Conservation (phyloP, 805 yeast species). For the Saturnispora sanitii region DNA sequence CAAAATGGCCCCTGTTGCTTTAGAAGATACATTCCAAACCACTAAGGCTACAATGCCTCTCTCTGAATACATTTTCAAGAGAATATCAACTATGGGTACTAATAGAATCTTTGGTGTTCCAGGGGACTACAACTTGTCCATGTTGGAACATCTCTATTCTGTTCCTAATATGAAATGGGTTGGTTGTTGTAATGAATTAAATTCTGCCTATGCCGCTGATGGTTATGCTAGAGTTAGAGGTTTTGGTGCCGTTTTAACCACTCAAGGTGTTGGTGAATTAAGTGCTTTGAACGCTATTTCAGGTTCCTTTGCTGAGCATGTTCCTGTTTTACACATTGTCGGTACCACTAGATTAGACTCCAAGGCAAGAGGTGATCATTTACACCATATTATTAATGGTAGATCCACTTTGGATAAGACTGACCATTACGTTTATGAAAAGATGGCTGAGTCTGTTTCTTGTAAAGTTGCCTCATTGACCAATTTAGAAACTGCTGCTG, state of each 20-base stretch:
- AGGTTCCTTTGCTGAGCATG: constrained; percentile 75
- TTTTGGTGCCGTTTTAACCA: constrained; percentile 59
- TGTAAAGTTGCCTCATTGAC: constrained; percentile 45
- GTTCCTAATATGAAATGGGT: constrained; percentile 49
- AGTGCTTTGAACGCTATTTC: constrained; percentile 75
- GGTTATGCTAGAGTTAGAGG: constrained; percentile 63
- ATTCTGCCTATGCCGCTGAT: constrained; percentile 84
- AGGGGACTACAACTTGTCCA: constrained; percentile 61
- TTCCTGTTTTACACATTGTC: constrained; percentile 75
- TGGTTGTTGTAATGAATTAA: constrained; percentile 82
- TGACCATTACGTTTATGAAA: constrained; percentile 57
- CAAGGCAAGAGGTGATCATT: constrained; percentile 23
- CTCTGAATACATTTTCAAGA: constrained; percentile 55
- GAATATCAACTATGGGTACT: constrained; percentile 47
- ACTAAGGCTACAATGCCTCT: constrained; percentile 29
- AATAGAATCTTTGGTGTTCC: constrained; percentile 68
- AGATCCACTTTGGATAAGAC: constrained; percentile 37
- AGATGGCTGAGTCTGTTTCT: constrained; percentile 46
- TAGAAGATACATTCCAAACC: not conserved
- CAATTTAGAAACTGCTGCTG: constrained; percentile 38
- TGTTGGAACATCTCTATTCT: constrained; percentile 59
- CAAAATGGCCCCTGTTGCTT: constrained; percentile 18
- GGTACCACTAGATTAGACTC: constrained; percentile 52
- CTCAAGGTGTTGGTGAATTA: constrained; percentile 86
- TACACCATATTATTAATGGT: constrained; percentile 56